phyloP scores from a whole-genome alignment of 73 alveolate genomes.

The Effrenium voratum region DNA sequence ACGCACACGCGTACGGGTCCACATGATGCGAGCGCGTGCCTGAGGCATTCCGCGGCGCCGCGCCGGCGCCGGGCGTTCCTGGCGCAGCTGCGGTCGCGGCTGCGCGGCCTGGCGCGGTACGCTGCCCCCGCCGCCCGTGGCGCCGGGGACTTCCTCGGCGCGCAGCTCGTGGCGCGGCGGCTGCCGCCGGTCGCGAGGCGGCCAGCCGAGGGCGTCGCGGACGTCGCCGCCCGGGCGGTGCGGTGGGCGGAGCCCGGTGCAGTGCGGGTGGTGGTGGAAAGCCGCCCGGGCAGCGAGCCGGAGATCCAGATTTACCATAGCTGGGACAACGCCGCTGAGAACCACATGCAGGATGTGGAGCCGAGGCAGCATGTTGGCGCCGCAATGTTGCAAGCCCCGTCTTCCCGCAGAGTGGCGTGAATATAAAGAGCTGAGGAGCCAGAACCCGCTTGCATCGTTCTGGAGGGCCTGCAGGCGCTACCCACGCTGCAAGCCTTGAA shows the following conservation, averaged over 20 bases:
- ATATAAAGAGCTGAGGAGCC: constrained; percentile 12
- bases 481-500: constrained; percentile 45
- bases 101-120: constrained; percentile 28
- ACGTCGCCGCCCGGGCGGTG: neutral
- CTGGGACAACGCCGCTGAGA: constrained; percentile 34
- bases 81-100: neutral
- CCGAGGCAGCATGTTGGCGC: neutral
- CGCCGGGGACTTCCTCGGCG: constrained; percentile 74
- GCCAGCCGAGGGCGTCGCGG: neutral
- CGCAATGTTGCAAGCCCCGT: neutral
- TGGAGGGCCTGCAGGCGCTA: constrained; percentile 34
- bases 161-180: constrained; percentile 89
- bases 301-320: constrained; percentile 48
- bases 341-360: constrained; percentile 43
- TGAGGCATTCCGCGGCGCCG: neutral
- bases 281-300: neutral
- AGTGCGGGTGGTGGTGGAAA: constrained; percentile 37
- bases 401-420: neutral
- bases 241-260: constrained; percentile 74
- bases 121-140: constrained; percentile 61
- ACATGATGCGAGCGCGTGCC: neutral
- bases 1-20: too few relatives aligned
- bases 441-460: constrained; percentile 62
- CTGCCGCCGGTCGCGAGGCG: neutral
- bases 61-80: neutral